Evolutionary conservation across 176 grass and related monocot genomes (phyloP), one percentile per base, ranked within the genome.

Genomic region (Tillandsia fasciculata): DNA sequence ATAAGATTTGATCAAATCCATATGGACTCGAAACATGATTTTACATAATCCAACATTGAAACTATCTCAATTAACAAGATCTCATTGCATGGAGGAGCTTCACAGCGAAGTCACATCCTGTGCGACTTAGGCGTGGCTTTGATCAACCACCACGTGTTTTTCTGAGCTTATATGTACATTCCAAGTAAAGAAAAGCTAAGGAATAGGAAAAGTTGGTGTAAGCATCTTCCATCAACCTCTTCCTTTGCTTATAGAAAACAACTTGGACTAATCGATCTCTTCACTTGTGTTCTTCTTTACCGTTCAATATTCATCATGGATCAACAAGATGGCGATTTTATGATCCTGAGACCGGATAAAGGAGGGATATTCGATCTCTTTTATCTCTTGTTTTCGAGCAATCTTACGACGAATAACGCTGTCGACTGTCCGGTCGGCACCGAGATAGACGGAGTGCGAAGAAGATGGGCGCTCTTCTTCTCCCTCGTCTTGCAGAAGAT

Each of bases 261-360:
- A 3, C 10, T 56, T 2, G 12, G 3, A 2, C 52, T 11, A 20
- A 0, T 20, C n/a, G 0, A 20, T 56, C 52, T 58, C 2, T 15
- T 58, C 9, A 0, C 17, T 15, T 15, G 6, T 58, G 1, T 9
- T 59, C 15, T 17, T 20, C 20, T 15, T 10, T 23, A 9, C 9
- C 20, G 1, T 9, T 59, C 56, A 17, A 14, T 20, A 20, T 15
- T 10, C 0, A 0, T 61, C 15, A 61, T 61, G 56, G 56, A 61
- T 61, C 56, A n/a, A 20, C 56, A 61, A 23, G 56, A 61, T 61
- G 3, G 49, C 24, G 28, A 90, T 69, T 96, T 84, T 79, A 79
- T 96, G 84, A 72, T 87, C 49, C 75, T 96, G 14, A 83, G 70
- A 71, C 87, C 91, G 64, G 84, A 87, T 13, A 84, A 73, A 28